These are phyloP conservation scores for Geotrichum carabidarum DNA, from an alignment of 1,139 yeast genomes.

Conservation along the genomic window DNA sequence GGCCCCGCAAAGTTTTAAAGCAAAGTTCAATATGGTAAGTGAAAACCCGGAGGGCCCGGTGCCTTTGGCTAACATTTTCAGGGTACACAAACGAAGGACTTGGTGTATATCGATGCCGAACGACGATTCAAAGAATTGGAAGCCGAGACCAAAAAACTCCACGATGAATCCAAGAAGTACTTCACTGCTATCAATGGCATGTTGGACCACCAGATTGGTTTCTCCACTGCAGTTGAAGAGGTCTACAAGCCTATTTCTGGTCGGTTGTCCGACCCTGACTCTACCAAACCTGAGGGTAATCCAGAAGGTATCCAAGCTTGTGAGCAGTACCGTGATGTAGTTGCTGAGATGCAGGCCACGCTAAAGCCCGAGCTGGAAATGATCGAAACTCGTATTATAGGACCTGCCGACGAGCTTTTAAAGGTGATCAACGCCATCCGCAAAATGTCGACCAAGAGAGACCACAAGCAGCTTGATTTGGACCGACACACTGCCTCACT, in stretches of 20 bases:
- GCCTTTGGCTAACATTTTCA: slow-evolving; percentile 4
- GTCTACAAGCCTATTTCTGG: slow-evolving; percentile 95
- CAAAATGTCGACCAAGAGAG: slow-evolving; percentile 92
- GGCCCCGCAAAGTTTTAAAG: slow-evolving; percentile 50
- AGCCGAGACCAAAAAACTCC: slow-evolving; percentile 77
- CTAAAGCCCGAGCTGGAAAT: slow-evolving; percentile 89
- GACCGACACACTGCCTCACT: slow-evolving; percentile 74
- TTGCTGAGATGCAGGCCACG: slow-evolving; percentile 75
- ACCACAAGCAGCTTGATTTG: slow-evolving; percentile 89
- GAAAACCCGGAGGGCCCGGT: no score
- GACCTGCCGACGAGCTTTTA: slow-evolving; percentile 87
- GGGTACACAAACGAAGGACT: slow-evolving; percentile 81
- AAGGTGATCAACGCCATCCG: slow-evolving; percentile 75
- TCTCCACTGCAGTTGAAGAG: slow-evolving; percentile 89
- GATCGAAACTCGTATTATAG: slow-evolving; percentile 81
- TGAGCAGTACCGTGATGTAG: slow-evolving; percentile 84
- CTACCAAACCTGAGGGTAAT: slow-evolving; percentile 82
- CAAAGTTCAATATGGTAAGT: slow-evolving; percentile 39
- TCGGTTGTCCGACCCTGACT: slow-evolving; percentile 79
- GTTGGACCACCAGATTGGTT: slow-evolving; percentile 88
- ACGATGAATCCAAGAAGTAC: slow-evolving; percentile 85
- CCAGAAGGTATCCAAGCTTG: slow-evolving; percentile 95
- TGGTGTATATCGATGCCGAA: slow-evolving; percentile 92
- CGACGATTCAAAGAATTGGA: slow-evolving; percentile 91
- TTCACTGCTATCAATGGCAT: slow-evolving; percentile 88